Conservation (phyloP, 352 stramenopile species). For the Globisporangium iwayamae region DNA sequence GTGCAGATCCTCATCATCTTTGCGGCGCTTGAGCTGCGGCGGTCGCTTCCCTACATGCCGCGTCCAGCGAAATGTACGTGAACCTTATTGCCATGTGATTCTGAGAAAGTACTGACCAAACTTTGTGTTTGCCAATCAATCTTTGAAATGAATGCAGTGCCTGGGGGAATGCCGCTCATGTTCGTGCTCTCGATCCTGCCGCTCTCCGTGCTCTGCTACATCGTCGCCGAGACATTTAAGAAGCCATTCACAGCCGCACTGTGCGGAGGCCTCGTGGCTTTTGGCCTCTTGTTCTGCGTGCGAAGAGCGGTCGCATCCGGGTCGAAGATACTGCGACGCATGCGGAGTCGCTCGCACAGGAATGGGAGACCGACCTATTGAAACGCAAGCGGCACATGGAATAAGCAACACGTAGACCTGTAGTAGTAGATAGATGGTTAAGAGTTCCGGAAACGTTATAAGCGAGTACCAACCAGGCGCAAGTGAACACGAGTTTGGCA, state of each 20-base stretch:
- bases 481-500: background rate
- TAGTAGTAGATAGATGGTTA: background rate
- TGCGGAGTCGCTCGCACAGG: background rate
- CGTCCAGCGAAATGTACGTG: conserved; percentile 31
- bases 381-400: background rate
- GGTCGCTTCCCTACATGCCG: conserved; percentile 52
- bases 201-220: conserved; percentile 20
- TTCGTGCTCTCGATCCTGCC: conserved; percentile 20
- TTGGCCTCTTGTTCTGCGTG: conserved; percentile 13
- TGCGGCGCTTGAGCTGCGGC: conserved; percentile 82
- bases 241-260: conserved; percentile 10
- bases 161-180: conserved; percentile 25
- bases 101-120: too few relatives aligned
- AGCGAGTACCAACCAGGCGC: background rate
- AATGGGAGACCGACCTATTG: conserved; percentile 7
- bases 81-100: too few relatives aligned
- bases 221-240: conserved; percentile 16
- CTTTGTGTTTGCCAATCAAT: conserved; percentile 1
- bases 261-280: conserved; percentile 9
- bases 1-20: conserved; percentile 75
- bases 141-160: conserved; percentile 13
- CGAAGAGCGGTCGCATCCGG: background rate
- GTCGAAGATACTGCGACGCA: background rate
- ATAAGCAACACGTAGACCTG: background rate
- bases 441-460: background rate